phyloP scores from a whole-genome alignment of 1,284 basidiomycete species.

The Blastosporella zonata region DNA sequence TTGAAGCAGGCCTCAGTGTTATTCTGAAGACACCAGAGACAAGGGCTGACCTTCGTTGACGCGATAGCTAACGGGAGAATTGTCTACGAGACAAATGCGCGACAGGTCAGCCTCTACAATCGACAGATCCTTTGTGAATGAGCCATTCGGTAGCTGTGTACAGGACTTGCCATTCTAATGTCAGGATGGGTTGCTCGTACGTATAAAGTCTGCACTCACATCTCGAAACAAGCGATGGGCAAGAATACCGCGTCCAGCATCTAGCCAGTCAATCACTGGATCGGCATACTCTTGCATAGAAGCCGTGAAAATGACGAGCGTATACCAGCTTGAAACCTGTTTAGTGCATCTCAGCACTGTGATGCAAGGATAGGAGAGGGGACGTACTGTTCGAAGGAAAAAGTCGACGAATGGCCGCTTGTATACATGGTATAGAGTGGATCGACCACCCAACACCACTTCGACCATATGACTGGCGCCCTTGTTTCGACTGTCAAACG shows the following conservation, averaged over 20 bases:
- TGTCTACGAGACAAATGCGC: slow-evolving; percentile 92
- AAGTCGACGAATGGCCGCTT: slow-evolving; percentile 97
- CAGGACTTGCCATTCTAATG: slow-evolving; percentile 62
- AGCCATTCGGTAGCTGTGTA: slow-evolving; percentile 86
- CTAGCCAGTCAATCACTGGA: slow-evolving; percentile 99
- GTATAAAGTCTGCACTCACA: slow-evolving; percentile 44
- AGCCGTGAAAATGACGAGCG: slow-evolving; percentile 97
- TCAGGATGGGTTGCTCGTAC: slow-evolving; percentile 6
- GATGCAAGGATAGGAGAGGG: slow-evolving; percentile 1
- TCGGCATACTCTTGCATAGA: slow-evolving; percentile 99
- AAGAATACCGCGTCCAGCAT: slow-evolving; percentile 90
- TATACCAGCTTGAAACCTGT: slow-evolving; percentile 98
- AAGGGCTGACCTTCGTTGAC: slow-evolving; percentile 81
- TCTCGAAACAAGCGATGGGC: slow-evolving; percentile 89
- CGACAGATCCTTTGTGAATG: slow-evolving; percentile 92
- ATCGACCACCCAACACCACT: slow-evolving; percentile 86
- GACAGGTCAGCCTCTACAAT: slow-evolving; percentile 88
- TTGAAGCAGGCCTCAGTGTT: slow-evolving; percentile 2
- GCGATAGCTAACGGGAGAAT: slow-evolving; percentile 91
- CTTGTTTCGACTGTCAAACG: slow-evolving; percentile 56
- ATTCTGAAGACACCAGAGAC: background rate
- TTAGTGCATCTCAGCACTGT: slow-evolving; percentile 15
- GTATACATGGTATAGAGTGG: slow-evolving; percentile 96
- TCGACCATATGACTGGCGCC: slow-evolving; percentile 92
- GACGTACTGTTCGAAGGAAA: slow-evolving; percentile 86